Base-by-base conservation (phyloP, 2,329 filamentous ascomycete genomes). In the Fusarium sublunatum region DNA sequence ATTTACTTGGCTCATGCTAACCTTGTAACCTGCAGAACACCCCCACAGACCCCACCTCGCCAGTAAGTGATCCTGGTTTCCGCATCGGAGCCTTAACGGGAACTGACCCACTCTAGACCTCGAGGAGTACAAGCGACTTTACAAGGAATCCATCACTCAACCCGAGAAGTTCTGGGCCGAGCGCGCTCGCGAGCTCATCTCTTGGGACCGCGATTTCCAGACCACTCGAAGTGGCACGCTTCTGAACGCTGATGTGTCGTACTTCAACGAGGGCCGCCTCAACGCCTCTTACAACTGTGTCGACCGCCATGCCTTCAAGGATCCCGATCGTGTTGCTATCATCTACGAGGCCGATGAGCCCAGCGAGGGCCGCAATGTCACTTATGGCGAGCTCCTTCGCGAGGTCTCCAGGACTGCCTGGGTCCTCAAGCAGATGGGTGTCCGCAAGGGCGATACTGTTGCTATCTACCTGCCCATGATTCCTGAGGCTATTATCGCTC, bases 401-500 rank as follows among this genome's bases (percentile, higher is more conserved):
- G 88, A 99, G 78, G 94, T 99, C 47, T 97, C 90, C 73, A 90
- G 87, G 77, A 88, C 92, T 13, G 91, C 95, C 40, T 92, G 92
- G 82, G 90, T 91, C 24, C 85, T 99, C 70, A 97, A 93, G 84
- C 87, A 94, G 81, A 95, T 97, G 87, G 95, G 95, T 64, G 94
- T 99, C 59, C 88, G 90, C 82, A 98, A 97, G 84, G 95, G 95
- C 53, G 95, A 99, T 79, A 97, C 93, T 5, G 93, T 99, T 54
- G 95, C 93, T 64, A 91, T 99, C 68, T 99, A 99, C 82, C 82
- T 99, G 66, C 95, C 95, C 76, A 99, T 99, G 95, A 97, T 99
- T 77, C 95, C 95, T 53, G 94, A 99, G 79, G 95, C 95, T 7
- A 73, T 99, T 56, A 84, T 99, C 72, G 90, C 95, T 50, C 91